Evolutionary conservation across 2,329 filamentous ascomycete species (phyloP), one percentile per base, ranked within the genome.

Genomic region (Dendryphion nanum): DNA sequence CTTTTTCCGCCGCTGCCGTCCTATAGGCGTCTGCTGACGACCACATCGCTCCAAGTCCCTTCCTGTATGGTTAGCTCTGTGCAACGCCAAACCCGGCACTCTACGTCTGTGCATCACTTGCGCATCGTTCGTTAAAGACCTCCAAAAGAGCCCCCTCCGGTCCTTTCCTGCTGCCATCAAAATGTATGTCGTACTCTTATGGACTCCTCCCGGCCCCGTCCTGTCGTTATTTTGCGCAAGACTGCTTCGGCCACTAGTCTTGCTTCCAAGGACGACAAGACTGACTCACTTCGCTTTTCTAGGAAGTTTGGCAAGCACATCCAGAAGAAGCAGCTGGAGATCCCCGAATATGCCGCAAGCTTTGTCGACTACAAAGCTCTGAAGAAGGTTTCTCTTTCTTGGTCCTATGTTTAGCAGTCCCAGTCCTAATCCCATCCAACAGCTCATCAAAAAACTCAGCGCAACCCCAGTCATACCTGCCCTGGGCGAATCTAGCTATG

Each of bases 261-360:
- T 30, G 54, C 57, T 15, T 59, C 59, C 40, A 63, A 64, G 48
- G 59, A 63, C 37, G 59, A 64, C 35, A 55, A 54, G 21, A 64
- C 63, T 64, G 60, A 65, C 59, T 55, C 55, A 37, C 49, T 56
- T 28, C 60, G 57, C 41, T 65, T 64, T 42, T 58, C 53, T 47
- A 98, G 91, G 93, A 98, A 98, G 81, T 98, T 98, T 75, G 93
- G 93, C 69, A 98, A 98, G 77, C 89, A 96, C 67, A 95, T 98
- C 54, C 93, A 97, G 76, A 95, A 95, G 76, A 85, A 90, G 66
- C 93, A 98, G 78, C 87, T 98, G 61, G 93, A 98, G 68, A 90
- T 98, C 44, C 93, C 93, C 44, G 93, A 98, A 79, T 98, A 98
- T 84, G 91, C 93, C 46, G 89, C 91, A 50, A 96, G 90, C 71